These are phyloP conservation scores for Colletotrichum theobromicola DNA, from an alignment of 2,329 filamentous ascomycete genomes.

Conservation along the genomic window DNA sequence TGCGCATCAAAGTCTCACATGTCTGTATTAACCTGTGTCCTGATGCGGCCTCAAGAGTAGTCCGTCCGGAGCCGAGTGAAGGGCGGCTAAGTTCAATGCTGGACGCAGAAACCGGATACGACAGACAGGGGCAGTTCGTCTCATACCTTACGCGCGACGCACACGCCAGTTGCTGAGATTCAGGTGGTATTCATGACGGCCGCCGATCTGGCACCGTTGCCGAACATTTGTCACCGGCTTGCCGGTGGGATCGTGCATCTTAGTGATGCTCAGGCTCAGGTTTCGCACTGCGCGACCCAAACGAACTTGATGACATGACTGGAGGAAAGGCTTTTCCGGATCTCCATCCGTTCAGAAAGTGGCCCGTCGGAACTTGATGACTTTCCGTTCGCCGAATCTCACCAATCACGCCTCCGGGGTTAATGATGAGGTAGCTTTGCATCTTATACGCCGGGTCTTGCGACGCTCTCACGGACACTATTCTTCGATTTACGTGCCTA, in stretches of 20 bases:
- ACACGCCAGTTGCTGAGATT: neutral
- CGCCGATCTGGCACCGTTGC: neutral
- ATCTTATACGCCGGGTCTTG: neutral
- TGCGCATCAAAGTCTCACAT: neutral
- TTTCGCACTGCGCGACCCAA: neutral
- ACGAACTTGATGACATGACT: neutral
- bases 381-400: neutral
- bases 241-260: neutral
- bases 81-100: neutral
- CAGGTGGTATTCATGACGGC: neutral
- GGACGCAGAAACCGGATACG: neutral
- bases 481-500: neutral
- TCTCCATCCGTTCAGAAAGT: neutral
- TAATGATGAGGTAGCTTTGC: neutral
- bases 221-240: neutral
- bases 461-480: neutral
- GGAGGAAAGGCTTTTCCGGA: neutral
- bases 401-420: neutral
- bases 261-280: neutral
- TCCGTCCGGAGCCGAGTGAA: neutral
- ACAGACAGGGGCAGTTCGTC: neutral
- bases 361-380: neutral
- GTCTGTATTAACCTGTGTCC: neutral
- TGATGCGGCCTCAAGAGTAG: neutral
- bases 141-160: neutral